Conservation (phyloP, 2,329 filamentous ascomycete genomes). For the Scedosporium boydii region DNA sequence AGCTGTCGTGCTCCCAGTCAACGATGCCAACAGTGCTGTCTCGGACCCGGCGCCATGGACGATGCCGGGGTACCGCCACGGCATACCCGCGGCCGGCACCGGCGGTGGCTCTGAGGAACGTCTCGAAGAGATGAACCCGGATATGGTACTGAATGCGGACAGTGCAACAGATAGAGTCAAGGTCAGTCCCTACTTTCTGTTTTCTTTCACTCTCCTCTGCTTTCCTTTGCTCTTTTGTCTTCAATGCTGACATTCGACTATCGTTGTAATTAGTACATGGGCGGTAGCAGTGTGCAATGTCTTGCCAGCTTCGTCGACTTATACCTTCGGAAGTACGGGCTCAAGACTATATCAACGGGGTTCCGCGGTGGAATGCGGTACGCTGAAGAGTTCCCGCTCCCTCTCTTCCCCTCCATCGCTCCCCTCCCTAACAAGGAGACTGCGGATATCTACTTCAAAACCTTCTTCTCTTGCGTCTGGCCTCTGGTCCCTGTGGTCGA, state of each 20-base stretch:
- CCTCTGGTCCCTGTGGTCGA: constrained; percentile 15
- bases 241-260: constrained; percentile 8
- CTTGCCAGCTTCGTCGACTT: constrained; percentile 16
- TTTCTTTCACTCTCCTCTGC: too few species aligned
- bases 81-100: neutral
- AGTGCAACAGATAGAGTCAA: constrained; percentile 11
- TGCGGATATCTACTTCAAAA: constrained; percentile 7
- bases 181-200: too few species aligned
- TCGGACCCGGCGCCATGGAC: neutral
- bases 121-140: constrained; percentile 7
- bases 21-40: neutral
- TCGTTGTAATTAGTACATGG: constrained; percentile 12
- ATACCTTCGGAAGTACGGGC: constrained; percentile 12
- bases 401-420: constrained; percentile 9
- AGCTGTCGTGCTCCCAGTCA: neutral
- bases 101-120: neutral
- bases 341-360: constrained; percentile 10
- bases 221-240: too few species aligned
- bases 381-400: constrained; percentile 14
- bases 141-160: constrained; percentile 16
- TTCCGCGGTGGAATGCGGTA: constrained; percentile 16
- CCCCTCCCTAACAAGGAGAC: constrained; percentile 8
- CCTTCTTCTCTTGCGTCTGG: constrained; percentile 13
- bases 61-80: neutral
- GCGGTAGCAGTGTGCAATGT: constrained; percentile 15